Evolutionary conservation across 305 asterid genomes (phyloP), one percentile per base, ranked within the genome.

Genomic region (Ilex paraguariensis): DNA sequence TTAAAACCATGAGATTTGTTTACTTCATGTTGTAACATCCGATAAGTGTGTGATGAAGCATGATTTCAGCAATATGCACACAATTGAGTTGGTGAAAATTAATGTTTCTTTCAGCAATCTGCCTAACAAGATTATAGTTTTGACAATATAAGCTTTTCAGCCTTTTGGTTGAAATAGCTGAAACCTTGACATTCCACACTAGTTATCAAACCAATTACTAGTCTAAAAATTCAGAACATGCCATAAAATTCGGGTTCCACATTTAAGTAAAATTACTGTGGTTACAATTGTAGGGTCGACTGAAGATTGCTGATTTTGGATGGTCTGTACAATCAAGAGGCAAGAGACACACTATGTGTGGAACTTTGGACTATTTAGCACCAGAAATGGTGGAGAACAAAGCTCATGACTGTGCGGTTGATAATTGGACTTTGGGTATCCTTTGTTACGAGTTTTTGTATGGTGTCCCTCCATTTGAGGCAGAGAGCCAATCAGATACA

Each of bases 361-460:
- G 98, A 73, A 90, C 98, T 51, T 57, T 93, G 66, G 98, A 93
- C 79, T 93, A 93, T 75, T 70, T 93, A 73, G 96, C 98, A 63
- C 98, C 97, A 57, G 98, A 93, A 75, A 87, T 93, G 98, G 97
- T 93, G 80, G 96, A 85, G 74, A 83, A 87, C 72, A 90, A 85
- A 67, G 94, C 84, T 46, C 97, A 93, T 60, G 97, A 90, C 68
- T 81, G 84, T 69, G 78, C 95, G 67, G 97, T 93, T 36, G 98
- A 93, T 77, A 93, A 93, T 67, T 93, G 97, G 97, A 90, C 98
- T 32, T 61, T 87, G 69, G 98, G 97, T 16, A 70, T 93, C 61
- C 94, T 93, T 21, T 90, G 97, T 82, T 90, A 81, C 60, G 98
- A 93, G 70, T 82, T 93, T 67, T 16, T 93, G 59, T 93, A 84